Evolutionary conservation across 129 eudicot species (phyloP).

Genomic region (Helianthus tuberosus): DNA sequence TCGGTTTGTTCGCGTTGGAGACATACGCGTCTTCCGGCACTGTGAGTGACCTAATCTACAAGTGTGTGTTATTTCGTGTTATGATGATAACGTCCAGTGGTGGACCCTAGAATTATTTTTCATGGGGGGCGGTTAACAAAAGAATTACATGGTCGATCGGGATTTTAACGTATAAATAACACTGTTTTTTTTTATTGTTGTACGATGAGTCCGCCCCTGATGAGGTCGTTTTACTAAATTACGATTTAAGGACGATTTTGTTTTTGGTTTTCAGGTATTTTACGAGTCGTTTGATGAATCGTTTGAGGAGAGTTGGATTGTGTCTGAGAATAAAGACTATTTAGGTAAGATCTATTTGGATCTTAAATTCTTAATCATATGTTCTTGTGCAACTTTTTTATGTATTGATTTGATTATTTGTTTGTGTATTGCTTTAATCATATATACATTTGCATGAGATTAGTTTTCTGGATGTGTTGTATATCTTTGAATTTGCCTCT

Average conservation of each 20-base stretch:
- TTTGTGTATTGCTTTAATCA: conserved; percentile 5
- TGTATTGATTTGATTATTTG: background rate
- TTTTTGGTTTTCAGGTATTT: conserved; percentile 44
- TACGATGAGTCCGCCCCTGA: background rate
- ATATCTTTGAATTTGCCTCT: no score
- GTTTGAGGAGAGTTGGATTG: conserved; percentile 80
- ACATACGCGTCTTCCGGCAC: conserved; percentile 61
- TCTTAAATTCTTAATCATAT: background rate
- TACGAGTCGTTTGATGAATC: conserved; percentile 80
- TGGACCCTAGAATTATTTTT: no score
- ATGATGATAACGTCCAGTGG: background rate
- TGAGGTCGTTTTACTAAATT: background rate
- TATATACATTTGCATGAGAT: background rate
- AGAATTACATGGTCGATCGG: no score
- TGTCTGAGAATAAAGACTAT: conserved; percentile 75
- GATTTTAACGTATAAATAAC: no score
- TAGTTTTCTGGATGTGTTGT: background rate
- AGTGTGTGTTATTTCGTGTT: background rate
- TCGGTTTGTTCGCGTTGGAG: conserved; percentile 52
- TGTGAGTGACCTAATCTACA: conserved; percentile 40
- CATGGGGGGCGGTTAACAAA: no score
- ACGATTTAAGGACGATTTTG: background rate
- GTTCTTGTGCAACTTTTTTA: background rate
- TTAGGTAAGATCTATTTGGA: conserved; percentile 45
- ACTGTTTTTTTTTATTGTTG: no score